Percentiles rank a stretch among this genome's conserved stretches.
Evolutionary conservation across 495 filamentous ascomycete species (phyloP).

Genomic region (Hamigera avellanea): DNA sequence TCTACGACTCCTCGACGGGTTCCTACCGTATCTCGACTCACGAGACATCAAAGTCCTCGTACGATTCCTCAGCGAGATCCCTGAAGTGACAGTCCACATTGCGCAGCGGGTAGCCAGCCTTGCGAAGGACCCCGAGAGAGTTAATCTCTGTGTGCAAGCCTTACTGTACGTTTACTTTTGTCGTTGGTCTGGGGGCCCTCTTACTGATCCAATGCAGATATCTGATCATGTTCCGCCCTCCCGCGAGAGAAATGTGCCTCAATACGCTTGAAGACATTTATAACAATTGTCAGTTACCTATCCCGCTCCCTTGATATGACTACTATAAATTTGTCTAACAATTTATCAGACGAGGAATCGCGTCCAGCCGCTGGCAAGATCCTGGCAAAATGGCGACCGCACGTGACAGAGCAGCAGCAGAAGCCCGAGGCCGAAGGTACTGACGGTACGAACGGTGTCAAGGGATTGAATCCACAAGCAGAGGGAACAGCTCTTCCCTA

Average conservation of each 20-base stretch:
- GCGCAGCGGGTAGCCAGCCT: slow-evolving; percentile 66
- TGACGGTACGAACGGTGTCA: too few species aligned
- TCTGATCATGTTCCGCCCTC: slow-evolving; percentile 74
- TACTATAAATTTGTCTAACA: too few species aligned
- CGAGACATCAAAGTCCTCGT: slow-evolving; percentile 76
- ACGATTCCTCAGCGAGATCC: slow-evolving; percentile 84
- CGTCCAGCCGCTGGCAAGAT: slow-evolving; percentile 32
- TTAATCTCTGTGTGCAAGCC: slow-evolving; percentile 48
- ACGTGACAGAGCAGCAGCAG: slow-evolving; percentile 3
- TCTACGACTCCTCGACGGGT: slow-evolving; percentile 70
- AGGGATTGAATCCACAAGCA: too few species aligned
- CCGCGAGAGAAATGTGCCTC: slow-evolving; percentile 67
- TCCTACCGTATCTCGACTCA: slow-evolving; percentile 73
- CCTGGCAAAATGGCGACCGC: slow-evolving; percentile 31
- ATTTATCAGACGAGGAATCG: slow-evolving; percentile 30
- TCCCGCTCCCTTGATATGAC: too few species aligned
- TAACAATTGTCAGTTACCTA: slow-evolving; percentile 39
- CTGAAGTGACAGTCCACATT: slow-evolving; percentile 58
- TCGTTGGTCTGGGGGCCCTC: slow-evolving; percentile 6
- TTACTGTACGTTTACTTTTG: slow-evolving; percentile 39
- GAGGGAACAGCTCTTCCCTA: too few species aligned
- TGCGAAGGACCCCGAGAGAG: slow-evolving; percentile 77
- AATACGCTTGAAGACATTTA: slow-evolving; percentile 81
- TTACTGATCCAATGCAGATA: slow-evolving; percentile 37
- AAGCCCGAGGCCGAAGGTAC: too few species aligned